These are phyloP conservation scores for Westerdykella sp. DNA, from an alignment of 2,329 filamentous ascomycete species.

Conservation along the genomic window DNA sequence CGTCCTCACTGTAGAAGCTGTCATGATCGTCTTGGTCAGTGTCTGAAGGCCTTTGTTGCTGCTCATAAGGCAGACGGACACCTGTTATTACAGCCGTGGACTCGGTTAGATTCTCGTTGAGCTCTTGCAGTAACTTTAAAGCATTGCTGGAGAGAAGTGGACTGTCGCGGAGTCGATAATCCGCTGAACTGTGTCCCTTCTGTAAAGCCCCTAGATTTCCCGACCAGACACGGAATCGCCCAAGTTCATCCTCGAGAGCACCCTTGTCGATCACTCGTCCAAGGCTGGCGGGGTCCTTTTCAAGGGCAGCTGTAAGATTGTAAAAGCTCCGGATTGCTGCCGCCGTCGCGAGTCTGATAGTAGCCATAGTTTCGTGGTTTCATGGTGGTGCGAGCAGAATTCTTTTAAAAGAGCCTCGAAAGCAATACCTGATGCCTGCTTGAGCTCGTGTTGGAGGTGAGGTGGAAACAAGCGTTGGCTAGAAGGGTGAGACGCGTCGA, in stretches of 20 bases:
- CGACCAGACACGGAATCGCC: conserved; percentile 34
- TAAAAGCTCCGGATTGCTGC: conserved; percentile 28
- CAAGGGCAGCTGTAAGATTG: conserved; percentile 15
- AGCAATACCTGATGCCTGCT: conserved; percentile 8
- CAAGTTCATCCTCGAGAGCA: conserved; percentile 32
- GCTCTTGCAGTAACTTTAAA: conserved; percentile 30
- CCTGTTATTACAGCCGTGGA: conserved; percentile 24
- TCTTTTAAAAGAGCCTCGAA: background rate
- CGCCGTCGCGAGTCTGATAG: conserved; percentile 26
- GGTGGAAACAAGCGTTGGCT: background rate
- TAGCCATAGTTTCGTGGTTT: conserved; percentile 13
- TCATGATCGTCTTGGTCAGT: conserved; percentile 21
- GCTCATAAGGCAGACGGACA: conserved; percentile 29
- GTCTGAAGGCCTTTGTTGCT: conserved; percentile 15
- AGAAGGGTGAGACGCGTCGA: background rate
- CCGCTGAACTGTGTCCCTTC: conserved; percentile 33
- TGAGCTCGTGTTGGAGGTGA: background rate
- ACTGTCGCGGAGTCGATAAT: conserved; percentile 34
- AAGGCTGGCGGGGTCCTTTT: conserved; percentile 9
- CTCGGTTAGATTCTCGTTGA: conserved; percentile 26
- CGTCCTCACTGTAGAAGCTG: conserved; percentile 23
- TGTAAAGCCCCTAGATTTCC: conserved; percentile 33
- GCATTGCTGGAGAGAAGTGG: conserved; percentile 29
- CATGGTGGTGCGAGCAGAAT: conserved; percentile 8
- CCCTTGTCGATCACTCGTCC: conserved; percentile 18